These are phyloP conservation scores for Pyracantha coccinea DNA, from an alignment of 331 rosid genomes.

Conservation along the genomic window DNA sequence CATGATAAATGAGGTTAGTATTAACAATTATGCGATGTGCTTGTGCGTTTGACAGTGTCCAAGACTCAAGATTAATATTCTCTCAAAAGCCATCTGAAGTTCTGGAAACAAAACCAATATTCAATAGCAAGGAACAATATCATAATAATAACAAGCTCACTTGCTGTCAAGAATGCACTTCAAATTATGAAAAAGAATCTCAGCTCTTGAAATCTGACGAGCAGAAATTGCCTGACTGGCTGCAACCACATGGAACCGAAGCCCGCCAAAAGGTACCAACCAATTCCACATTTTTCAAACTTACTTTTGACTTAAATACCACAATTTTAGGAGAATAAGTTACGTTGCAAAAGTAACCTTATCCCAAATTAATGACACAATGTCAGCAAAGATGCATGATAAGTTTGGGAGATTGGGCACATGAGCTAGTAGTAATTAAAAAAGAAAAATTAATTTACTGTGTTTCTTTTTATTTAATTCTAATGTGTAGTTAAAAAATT, in stretches of 20 bases:
- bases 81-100: conserved; percentile 37
- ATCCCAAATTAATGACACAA: no score
- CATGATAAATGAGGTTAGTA: neutral
- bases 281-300: neutral
- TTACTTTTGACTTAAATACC: neutral
- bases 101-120: conserved; percentile 48
- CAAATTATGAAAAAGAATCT: conserved; percentile 69
- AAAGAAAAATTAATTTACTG: neutral
- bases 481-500: neutral
- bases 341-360: no score
- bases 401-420: no score
- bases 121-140: conserved; percentile 31
- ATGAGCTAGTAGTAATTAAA: neutral
- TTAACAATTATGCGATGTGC: neutral
- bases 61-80: conserved; percentile 46
- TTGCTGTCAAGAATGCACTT: conserved; percentile 75
- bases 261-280: conserved; percentile 55
- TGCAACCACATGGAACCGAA: conserved; percentile 59
- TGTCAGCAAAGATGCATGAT: no score
- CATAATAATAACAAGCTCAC: conserved; percentile 34
- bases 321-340: neutral
- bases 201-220: conserved; percentile 56
- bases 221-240: conserved; percentile 83
- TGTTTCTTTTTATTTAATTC: neutral
- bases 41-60: conserved; percentile 45